Evolutionary conservation across 345 rosid genomes (phyloP).

Genomic region (Reutealis trisperma): DNA sequence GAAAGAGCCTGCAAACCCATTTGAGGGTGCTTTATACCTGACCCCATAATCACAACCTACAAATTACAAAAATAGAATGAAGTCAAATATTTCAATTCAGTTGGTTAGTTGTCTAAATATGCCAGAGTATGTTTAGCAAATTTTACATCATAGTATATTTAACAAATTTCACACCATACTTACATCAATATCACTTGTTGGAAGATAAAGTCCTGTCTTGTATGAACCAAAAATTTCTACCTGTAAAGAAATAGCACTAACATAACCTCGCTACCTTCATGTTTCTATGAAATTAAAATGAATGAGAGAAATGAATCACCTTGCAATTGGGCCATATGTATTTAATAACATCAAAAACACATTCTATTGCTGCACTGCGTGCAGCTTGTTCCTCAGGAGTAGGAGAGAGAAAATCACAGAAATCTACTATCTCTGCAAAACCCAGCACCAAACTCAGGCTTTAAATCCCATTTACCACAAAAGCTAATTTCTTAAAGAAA

Average conservation of each 20-base stretch:
- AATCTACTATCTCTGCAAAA: constrained; percentile 78
- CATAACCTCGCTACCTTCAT: not conserved
- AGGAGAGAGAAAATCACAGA: constrained; percentile 78
- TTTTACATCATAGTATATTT: constrained; percentile 9
- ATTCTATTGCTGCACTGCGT: constrained; percentile 57
- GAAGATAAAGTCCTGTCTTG: constrained; percentile 85
- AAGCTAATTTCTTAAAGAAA: not conserved
- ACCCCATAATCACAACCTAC: constrained; percentile 83
- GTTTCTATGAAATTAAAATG: not conserved
- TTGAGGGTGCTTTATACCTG: constrained; percentile 72
- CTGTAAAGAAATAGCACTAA: constrained; percentile 40
- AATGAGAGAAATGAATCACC: constrained; percentile 35
- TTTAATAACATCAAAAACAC: constrained; percentile 65
- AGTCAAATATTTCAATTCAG: constrained; percentile 10
- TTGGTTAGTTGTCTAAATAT: constrained; percentile 6
- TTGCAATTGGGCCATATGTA: constrained; percentile 91
- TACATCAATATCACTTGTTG: constrained; percentile 96
- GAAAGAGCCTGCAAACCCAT: constrained; percentile 77
- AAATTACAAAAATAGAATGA: not conserved
- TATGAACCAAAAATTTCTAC: constrained; percentile 89
- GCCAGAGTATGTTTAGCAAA: not conserved
- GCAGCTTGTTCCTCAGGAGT: constrained; percentile 69
- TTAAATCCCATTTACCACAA: not conserved
- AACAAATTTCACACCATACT: constrained; percentile 27
- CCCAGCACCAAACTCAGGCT: constrained; percentile 14